Base-by-base conservation (phyloP, 805 yeast genomes). In the Wickerhamiella occidentalis region DNA sequence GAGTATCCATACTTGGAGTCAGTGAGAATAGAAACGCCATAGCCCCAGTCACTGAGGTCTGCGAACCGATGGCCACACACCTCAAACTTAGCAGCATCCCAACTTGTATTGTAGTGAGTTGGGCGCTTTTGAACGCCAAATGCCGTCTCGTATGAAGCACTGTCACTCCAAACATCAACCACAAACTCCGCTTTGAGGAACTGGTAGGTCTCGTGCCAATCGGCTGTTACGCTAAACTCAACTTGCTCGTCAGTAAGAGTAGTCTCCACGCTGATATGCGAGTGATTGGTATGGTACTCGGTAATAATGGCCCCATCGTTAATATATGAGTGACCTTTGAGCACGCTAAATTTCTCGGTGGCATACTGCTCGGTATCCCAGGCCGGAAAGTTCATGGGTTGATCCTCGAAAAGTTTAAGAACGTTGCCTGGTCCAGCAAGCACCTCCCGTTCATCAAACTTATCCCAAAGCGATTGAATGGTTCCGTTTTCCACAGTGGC, bases 21-120 rank as follows among this genome's bases (percentile, higher is more conserved):
- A 63, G 88, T 90, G 59, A 90, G 62, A 15, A 90, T 67, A 0
- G 94, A 74, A 11, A 87, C 95, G 61, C 98, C 98, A 60, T 85
- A 88, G 53, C 75, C 77, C 64, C 71, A 77, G 60, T 86, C 97
- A 22, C 94, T 82, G 58, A 84, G 79, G 63, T 90, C 98, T 57
- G 94, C 90, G 67, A 85, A 90, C 61, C 85, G 85, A 65, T 92
- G 98, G 60, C 83, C 86, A 60, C 95, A 85, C 9, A 87, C 95
- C 66, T 90, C 98, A 64, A 90, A 90, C 64, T 87, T 88, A 51
- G 97, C 97, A 29, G 82, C 82, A 60, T 90, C 98, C 97, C 97
- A 90, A 0, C 85, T 71, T 0, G 98, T 90, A 63, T 90, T 92
- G 68, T 72, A 90, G 65, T 90, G 96, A 0, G 97, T 90, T 44